phyloP scores from a whole-genome alignment of 345 rosid genomes.

The Abelmoschus esculentus region DNA sequence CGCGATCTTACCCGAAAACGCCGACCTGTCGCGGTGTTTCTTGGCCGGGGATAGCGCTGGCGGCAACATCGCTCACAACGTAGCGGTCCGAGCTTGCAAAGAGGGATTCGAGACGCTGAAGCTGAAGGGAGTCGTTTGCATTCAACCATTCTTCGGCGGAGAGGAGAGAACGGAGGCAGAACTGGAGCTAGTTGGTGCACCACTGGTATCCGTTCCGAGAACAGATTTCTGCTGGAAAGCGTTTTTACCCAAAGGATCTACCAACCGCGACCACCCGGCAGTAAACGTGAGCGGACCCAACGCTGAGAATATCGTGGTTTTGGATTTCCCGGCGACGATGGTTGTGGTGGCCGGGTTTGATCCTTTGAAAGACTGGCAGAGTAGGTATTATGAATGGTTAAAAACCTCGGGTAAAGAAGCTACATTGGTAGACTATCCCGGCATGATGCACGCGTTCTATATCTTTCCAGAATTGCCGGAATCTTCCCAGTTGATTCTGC shows the following conservation, averaged over 20 bases:
- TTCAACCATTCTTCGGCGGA: slow-evolving; percentile 80
- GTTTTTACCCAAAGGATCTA: slow-evolving; percentile 46
- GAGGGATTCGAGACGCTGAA: slow-evolving; percentile 20
- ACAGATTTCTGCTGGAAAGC: slow-evolving; percentile 54
- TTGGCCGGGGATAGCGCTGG: slow-evolving; percentile 81
- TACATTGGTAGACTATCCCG: slow-evolving; percentile 51
- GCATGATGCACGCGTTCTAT: slow-evolving; percentile 71
- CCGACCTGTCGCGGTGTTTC: slow-evolving; percentile 52
- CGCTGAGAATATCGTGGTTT: slow-evolving; percentile 28
- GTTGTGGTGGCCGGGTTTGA: slow-evolving; percentile 55
- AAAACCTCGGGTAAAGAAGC: slow-evolving; percentile 54
- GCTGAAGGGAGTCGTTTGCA: slow-evolving; percentile 43
- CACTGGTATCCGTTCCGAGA: slow-evolving; percentile 34
- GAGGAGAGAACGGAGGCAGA: slow-evolving; percentile 71
- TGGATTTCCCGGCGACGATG: slow-evolving; percentile 50
- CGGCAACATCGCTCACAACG: slow-evolving; percentile 69
- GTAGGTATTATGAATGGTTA: slow-evolving; percentile 58
- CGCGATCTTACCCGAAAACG: slow-evolving; percentile 33
- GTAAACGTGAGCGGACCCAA: slow-evolving; percentile 44
- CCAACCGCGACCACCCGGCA: slow-evolving; percentile 42
- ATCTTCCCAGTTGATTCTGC: slow-evolving; percentile 32
- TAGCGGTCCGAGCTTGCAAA: slow-evolving; percentile 37
- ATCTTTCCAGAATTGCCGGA: slow-evolving; percentile 61
- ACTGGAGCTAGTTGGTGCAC: slow-evolving; percentile 20
- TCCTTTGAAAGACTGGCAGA: slow-evolving; percentile 80